Conservation (phyloP, 2,329 filamentous ascomycete species). For the Scytalidium lignicola region DNA sequence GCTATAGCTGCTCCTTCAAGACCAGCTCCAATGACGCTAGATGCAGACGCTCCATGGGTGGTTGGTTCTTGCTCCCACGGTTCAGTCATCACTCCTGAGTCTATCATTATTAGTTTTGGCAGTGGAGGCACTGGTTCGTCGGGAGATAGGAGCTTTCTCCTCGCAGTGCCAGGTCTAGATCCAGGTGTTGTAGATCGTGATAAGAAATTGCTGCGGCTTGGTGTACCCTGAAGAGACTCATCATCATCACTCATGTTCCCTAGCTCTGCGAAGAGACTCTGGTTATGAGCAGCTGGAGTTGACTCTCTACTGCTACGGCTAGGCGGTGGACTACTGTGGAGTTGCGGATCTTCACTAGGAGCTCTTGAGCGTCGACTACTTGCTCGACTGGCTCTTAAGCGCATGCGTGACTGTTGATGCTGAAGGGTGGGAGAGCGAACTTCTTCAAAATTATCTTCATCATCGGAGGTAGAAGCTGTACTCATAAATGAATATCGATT, state of each 20-base stretch:
- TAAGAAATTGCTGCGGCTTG: conserved; percentile 43
- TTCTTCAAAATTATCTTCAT: conserved; percentile 63
- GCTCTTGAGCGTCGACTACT: conserved; percentile 56
- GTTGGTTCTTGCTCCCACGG: conserved; percentile 37
- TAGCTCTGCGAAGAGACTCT: conserved; percentile 89
- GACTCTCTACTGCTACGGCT: conserved; percentile 46
- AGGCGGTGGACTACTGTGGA: conserved; percentile 52
- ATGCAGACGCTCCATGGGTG: conserved; percentile 15
- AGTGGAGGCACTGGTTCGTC: conserved; percentile 44
- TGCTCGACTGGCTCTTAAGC: conserved; percentile 64
- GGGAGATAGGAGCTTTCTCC: conserved; percentile 33
- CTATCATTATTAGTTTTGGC: conserved; percentile 50
- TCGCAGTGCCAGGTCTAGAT: conserved; percentile 28
- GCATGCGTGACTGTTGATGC: conserved; percentile 61
- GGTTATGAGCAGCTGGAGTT: conserved; percentile 49
- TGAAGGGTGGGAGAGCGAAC: conserved; percentile 58
- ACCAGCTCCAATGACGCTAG: conserved; percentile 6
- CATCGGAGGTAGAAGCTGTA: conserved; percentile 81
- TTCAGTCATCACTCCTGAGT: conserved; percentile 57
- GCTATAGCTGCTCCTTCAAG: conserved; percentile 13
- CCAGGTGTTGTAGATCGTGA: conserved; percentile 40
- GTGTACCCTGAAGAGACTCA: conserved; percentile 51
- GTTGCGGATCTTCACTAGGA: conserved; percentile 52
- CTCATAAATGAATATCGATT: conserved; percentile 71
- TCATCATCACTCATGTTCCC: conserved; percentile 75